Conservation (phyloP, 805 yeast genomes). For the Barnettozyma vustinii region DNA sequence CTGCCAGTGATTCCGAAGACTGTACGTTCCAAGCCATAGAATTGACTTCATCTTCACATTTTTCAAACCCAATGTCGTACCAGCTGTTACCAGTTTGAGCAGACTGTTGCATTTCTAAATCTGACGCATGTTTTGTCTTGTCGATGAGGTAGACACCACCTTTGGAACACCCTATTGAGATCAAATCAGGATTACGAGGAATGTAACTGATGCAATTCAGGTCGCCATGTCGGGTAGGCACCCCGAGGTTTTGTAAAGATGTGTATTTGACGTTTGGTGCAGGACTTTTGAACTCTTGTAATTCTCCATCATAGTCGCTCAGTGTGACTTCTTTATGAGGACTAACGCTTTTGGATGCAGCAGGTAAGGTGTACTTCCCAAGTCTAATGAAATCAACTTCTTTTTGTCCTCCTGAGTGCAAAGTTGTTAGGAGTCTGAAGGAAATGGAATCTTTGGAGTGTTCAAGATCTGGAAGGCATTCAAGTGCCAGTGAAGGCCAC, state of each 20-base stretch:
- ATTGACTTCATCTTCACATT: constrained; percentile 50
- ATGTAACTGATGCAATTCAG: constrained; percentile 66
- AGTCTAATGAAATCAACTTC: constrained; percentile 48
- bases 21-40: constrained; percentile 67
- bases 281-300: constrained; percentile 23
- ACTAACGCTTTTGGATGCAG: background rate
- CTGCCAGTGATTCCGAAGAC: constrained; percentile 42
- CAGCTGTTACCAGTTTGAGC: constrained; percentile 24
- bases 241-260: constrained; percentile 56
- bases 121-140: constrained; percentile 71
- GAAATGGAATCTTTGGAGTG: constrained; percentile 16
- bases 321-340: constrained; percentile 18
- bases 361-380: constrained; percentile 19
- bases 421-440: constrained; percentile 51
- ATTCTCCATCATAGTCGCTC: constrained; percentile 31
- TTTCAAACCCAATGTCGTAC: constrained; percentile 47
- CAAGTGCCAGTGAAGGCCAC: constrained; percentile 67
- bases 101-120: constrained; percentile 44
- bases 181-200: constrained; percentile 84
- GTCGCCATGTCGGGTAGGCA: constrained; percentile 44
- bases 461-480: constrained; percentile 54
- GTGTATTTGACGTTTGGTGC: constrained; percentile 27
- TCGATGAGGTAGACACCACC: constrained; percentile 71
- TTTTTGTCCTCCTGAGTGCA: constrained; percentile 56
- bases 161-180: constrained; percentile 62